phyloP scores from a whole-genome alignment of 495 filamentous ascomycete genomes.

The Tuber brumale region DNA sequence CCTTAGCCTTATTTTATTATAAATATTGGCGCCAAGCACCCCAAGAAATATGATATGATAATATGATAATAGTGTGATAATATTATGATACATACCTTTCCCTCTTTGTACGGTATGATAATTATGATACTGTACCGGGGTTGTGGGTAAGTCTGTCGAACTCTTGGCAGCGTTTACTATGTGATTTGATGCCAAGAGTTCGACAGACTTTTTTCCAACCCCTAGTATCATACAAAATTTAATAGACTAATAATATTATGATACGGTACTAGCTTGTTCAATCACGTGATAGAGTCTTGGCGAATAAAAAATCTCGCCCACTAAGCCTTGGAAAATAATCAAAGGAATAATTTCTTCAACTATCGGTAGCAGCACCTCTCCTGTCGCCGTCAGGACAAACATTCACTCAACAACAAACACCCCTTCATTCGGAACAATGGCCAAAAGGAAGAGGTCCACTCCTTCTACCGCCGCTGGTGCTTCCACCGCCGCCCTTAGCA shows the following conservation, averaged over 20 bases:
- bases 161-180: no score
- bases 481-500: conserved; percentile 34
- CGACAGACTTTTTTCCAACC: no score
- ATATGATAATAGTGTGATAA: no score
- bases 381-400: neutral
- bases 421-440: conserved; percentile 49
- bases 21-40: neutral
- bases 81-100: neutral
- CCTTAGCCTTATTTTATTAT: no score
- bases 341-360: neutral
- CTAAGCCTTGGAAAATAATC: no score
- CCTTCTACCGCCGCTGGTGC: conserved; percentile 45
- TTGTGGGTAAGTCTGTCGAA: no score
- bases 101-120: neutral
- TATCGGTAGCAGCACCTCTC: neutral
- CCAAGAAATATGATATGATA: no score
- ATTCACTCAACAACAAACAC: neutral
- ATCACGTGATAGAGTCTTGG: conserved; percentile 31
- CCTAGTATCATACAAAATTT: no score
- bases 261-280: neutral
- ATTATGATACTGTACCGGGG: no score
- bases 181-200: no score
- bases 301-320: conserved; percentile 12
- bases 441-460: conserved; percentile 65
- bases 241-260: no score